A percentile compares a stretch with the other conserved stretches of the same genome.
These are phyloP conservation scores for Eimeria praecox DNA, from an alignment of 169 alveolate species.

Conservation along the genomic window DNA sequence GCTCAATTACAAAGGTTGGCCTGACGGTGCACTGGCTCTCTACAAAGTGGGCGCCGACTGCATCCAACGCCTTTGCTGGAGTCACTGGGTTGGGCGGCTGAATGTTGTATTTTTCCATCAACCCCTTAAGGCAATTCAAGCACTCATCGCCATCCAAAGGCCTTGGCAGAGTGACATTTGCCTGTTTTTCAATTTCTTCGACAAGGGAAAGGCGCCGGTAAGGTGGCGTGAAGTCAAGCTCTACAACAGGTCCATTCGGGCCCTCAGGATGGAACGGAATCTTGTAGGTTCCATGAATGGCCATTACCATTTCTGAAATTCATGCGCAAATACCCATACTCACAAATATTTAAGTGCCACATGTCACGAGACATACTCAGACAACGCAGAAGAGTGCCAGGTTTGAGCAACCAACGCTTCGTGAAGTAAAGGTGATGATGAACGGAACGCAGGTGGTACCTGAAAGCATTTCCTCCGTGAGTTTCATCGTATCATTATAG, in stretches of 20 bases:
- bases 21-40: slow-evolving; percentile 94
- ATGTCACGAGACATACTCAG: not conserved
- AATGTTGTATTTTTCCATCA: slow-evolving; percentile 90
- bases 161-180: slow-evolving; percentile 80
- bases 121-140: slow-evolving; percentile 80
- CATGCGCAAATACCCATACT: not conserved
- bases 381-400: not conserved
- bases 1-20: slow-evolving; percentile 98
- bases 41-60: slow-evolving; percentile 92
- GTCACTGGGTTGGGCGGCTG: slow-evolving; percentile 93
- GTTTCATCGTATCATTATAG: slow-evolving; percentile 97
- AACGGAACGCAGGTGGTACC: slow-evolving; percentile 74
- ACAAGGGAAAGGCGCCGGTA: slow-evolving; percentile 89
- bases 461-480: slow-evolving; percentile 98
- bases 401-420: not conserved
- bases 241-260: slow-evolving; percentile 93
- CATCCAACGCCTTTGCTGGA: slow-evolving; percentile 95
- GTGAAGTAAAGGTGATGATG: not conserved
- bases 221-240: slow-evolving; percentile 99
- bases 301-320: slow-evolving; percentile 85
- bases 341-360: not conserved
- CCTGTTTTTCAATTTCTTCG: slow-evolving; percentile 85
- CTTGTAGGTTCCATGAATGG: slow-evolving; percentile 95
- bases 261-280: slow-evolving; percentile 98
- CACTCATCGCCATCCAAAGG: slow-evolving; percentile 82